Evolutionary conservation across 2,329 filamentous ascomycete species (phyloP).

Genomic region (Ophidiomyces ophidiicola): DNA sequence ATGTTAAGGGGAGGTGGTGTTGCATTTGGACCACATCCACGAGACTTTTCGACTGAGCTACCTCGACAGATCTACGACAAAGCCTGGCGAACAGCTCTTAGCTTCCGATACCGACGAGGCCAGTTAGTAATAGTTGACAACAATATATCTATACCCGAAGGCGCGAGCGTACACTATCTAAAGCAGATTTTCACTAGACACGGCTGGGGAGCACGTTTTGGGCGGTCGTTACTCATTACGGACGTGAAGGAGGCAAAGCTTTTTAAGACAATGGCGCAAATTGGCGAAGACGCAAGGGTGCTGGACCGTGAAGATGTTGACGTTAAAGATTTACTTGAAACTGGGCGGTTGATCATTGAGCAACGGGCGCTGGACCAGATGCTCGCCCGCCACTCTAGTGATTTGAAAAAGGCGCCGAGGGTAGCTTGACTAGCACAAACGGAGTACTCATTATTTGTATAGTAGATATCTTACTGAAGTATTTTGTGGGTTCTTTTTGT

Average conservation of each 20-base stretch:
- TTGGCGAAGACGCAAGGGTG: slow-evolving; percentile 56
- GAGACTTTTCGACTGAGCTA: slow-evolving; percentile 76
- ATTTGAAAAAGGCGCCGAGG: slow-evolving; percentile 26
- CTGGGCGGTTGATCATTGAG: slow-evolving; percentile 77
- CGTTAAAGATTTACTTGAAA: slow-evolving; percentile 85
- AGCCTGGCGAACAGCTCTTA: slow-evolving; percentile 87
- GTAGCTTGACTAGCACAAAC: slow-evolving; percentile 23
- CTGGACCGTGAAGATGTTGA: slow-evolving; percentile 69
- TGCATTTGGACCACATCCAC: slow-evolving; percentile 74
- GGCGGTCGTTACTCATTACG: slow-evolving; percentile 66
- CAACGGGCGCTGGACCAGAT: slow-evolving; percentile 63
- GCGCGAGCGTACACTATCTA: slow-evolving; percentile 45
- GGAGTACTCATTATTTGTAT: slow-evolving; percentile 12
- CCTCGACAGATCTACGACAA: slow-evolving; percentile 88
- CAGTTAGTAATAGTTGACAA: slow-evolving; percentile 79
- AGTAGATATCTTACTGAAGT: slow-evolving; percentile 14
- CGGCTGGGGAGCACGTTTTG: slow-evolving; percentile 53
- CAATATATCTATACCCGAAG: slow-evolving; percentile 53
- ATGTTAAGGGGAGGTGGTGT: slow-evolving; percentile 77
- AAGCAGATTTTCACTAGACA: slow-evolving; percentile 58
- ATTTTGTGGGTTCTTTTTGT: background rate
- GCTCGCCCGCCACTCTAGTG: slow-evolving; percentile 50
- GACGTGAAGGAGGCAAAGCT: slow-evolving; percentile 49
- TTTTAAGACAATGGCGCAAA: slow-evolving; percentile 52
- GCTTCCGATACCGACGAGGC: slow-evolving; percentile 76